phyloP scores from a whole-genome alignment of 352 stramenopile genomes.

The Phytopythium oedochilum region DNA sequence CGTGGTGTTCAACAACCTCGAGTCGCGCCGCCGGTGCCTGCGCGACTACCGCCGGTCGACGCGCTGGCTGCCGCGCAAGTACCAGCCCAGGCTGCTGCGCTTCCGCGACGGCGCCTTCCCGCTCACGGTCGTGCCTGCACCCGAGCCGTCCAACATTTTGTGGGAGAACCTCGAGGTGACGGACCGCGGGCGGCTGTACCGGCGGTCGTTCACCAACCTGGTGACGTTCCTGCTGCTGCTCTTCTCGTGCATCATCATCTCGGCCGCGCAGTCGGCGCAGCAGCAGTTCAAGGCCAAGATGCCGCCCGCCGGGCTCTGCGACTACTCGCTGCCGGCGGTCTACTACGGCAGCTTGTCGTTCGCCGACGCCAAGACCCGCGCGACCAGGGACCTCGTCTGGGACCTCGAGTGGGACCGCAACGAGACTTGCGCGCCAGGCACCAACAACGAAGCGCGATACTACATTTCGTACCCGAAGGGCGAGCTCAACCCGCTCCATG shows the following conservation, averaged over 20 bases:
- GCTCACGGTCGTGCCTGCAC: slow-evolving; percentile 45
- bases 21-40: slow-evolving; percentile 67
- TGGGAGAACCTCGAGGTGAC: slow-evolving; percentile 86
- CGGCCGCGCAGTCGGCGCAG: slow-evolving; percentile 65
- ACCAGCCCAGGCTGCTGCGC: slow-evolving; percentile 50
- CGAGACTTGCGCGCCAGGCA: slow-evolving; percentile 28
- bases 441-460: slow-evolving; percentile 26
- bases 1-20: slow-evolving; percentile 86
- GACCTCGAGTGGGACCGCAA: slow-evolving; percentile 39
- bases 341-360: slow-evolving; percentile 52
- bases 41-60: slow-evolving; percentile 67
- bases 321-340: slow-evolving; percentile 41
- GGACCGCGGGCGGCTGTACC: slow-evolving; percentile 45
- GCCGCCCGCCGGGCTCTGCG: slow-evolving; percentile 48
- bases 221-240: slow-evolving; percentile 72
- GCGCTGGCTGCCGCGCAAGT: slow-evolving; percentile 31
- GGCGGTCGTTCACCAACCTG: slow-evolving; percentile 62
- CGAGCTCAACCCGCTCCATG: slow-evolving; percentile 36
- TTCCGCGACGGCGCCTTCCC: slow-evolving; percentile 49
- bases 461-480: slow-evolving; percentile 65
- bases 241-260: slow-evolving; percentile 73
- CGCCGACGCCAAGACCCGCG: slow-evolving; percentile 1
- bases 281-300: slow-evolving; percentile 67
- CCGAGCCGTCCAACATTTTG: slow-evolving; percentile 83
- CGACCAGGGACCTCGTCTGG: neutral